Conservation (phyloP, 306 rosid genomes). For the Fragaria nilgerrensis region DNA sequence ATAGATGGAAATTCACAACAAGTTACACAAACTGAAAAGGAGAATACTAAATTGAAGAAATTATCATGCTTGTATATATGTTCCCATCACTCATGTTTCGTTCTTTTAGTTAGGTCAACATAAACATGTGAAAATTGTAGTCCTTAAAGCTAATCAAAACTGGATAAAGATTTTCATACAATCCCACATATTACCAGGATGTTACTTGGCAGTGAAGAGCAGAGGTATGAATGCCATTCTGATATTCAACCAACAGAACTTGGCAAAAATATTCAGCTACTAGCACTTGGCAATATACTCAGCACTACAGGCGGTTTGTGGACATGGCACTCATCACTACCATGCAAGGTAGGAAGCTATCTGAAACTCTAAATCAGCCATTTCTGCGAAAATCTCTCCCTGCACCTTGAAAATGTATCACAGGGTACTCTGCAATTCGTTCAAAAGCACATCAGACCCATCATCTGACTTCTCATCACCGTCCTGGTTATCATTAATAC, state of each 20-base stretch:
- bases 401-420: slow-evolving; percentile 23
- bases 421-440: slow-evolving; percentile 41
- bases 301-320: background rate
- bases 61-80: background rate
- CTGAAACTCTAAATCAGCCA: slow-evolving; percentile 6
- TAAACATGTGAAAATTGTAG: background rate
- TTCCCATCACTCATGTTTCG: background rate
- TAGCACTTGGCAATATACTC: background rate
- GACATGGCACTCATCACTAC: slow-evolving; percentile 7
- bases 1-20: background rate
- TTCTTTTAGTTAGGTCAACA: background rate
- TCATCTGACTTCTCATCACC: slow-evolving; percentile 31
- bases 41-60: background rate
- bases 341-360: slow-evolving; percentile 7
- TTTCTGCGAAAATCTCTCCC: slow-evolving; percentile 9
- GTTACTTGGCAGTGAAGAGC: slow-evolving; percentile 7
- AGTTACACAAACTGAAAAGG: background rate
- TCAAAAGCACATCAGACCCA: slow-evolving; percentile 55
- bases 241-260: background rate
- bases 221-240: background rate
- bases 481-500: slow-evolving; percentile 21
- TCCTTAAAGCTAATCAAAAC: background rate
- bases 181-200: background rate
- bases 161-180: background rate
- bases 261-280: background rate